Base-by-base conservation (phyloP, 164 flowering plant genomes). In the Stephania japonica region DNA sequence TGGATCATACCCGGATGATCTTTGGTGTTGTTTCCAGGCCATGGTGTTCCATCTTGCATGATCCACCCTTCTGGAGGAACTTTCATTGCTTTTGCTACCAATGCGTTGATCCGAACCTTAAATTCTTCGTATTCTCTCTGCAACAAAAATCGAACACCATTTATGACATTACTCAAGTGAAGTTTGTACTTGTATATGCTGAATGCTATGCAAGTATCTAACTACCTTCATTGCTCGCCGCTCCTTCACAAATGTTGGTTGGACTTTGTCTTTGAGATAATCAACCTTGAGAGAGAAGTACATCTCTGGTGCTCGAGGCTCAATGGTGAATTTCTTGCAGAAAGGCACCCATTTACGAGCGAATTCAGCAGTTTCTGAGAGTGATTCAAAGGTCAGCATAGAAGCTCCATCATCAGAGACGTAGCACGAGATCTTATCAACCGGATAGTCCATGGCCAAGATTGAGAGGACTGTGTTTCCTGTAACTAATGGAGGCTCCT, bases 1-100 rank as follows among this genome's bases (percentile, higher is more conserved):
- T 95, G 99, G 79, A 93, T 95, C 98, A 95, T 95, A 42, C 98
- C 98, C 5, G 99, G 99, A 74, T 95, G 99, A 80, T 95, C 99
- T 74, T 75, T 85, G 0, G 94, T 90, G 64, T 95, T 95, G 85
- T 95, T 95, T 47, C 99, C 99, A 0, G 98, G 99, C 99, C 99
- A 93, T 68, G 97, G 99, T 11, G 96, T 95, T 38, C 98, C 99
- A 81, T 95, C 99, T 78, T 91, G 91, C 99, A 95, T 93, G 71
- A 90, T 91, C 99, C 99, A 95, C 11, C 99, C 99, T 71, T 87
- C 98, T 75, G 85, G 76, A 49, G 99, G 99, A 67, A 82, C 90
- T 75, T 91, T 93, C 59, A 68, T 10, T 10, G 96, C 90, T 77
- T 95, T 95, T 21, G 99, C 97, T 13, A 93, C 99, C 68, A 90